Evolutionary conservation across 1,284 basidiomycete species (phyloP), one percentile per base, ranked within the genome.

Genomic region (Moesziomyces sp.): DNA sequence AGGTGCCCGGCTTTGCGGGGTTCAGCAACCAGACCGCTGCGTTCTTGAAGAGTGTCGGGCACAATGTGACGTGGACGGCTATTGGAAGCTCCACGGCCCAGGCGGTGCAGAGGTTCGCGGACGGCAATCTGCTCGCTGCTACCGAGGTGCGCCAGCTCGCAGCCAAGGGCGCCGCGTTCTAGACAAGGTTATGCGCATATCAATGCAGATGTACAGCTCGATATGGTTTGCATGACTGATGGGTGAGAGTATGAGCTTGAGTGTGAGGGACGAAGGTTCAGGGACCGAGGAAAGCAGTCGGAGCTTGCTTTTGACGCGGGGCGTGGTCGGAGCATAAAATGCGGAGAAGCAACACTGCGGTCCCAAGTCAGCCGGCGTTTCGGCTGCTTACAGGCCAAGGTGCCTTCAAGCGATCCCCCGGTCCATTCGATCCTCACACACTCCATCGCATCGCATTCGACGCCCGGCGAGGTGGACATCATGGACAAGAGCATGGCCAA

Each of bases 1-100:
- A 46, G 8, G 58, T 85, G 4, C 74, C 78, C 7, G 58, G 63
- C 48, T 78, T 79, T 47, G 46, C 43, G 0, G 86, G 85, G 10
- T 86, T 80, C 62, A 63, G 78, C 77, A 85, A 85, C 58, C 51
- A 64, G 28, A 86, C 85, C 0, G 85, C 82, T 0, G 76, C 70
- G 1, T 85, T 77, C 73, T 63, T 86, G 44, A 23, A 34, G 0
- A 42, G 42, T 14, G 58, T 74, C 0, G 85, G 85, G 0, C 84
- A 86, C 76, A 85, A 85, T 54, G 62, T 85, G 50, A 56, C 62
- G 14, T 82, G 54, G 50, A 58, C 66, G 9, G 54, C 56, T 0
- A 79, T 81, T 7, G 80, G 76, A 24, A 60, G 55, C 5, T 77
- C 73, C 7, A 78, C 72, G 7, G 78, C 81, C 16, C 81, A 83